A percentile compares a stretch with the other conserved stretches of the same genome.
phyloP scores from a whole-genome alignment of 164 flowering plant genomes.

The Sextonia rubra region DNA sequence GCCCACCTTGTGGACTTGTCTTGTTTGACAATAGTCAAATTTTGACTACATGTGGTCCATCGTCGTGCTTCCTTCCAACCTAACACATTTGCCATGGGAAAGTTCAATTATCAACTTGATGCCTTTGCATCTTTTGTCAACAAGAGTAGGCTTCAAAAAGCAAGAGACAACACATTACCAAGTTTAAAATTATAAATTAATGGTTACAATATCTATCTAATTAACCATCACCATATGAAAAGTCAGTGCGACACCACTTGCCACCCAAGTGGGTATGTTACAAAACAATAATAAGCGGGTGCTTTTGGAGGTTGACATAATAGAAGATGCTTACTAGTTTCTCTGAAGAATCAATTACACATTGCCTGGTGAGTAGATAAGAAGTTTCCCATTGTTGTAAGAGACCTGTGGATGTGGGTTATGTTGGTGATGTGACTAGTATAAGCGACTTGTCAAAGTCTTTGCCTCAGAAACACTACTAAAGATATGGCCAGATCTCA shows the following conservation, averaged over 20 bases:
- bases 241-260: neutral
- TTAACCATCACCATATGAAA: neutral
- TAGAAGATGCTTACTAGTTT: neutral
- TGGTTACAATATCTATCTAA: neutral
- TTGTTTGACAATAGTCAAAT: neutral
- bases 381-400: neutral
- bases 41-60: neutral
- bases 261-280: neutral
- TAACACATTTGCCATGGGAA: neutral
- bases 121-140: neutral
- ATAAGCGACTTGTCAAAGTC: neutral
- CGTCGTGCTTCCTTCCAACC: neutral
- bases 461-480: no score
- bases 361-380: no score
- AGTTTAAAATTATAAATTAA: no score
- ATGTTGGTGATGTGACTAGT: neutral
- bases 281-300: no score
- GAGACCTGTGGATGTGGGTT: neutral
- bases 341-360: neutral
- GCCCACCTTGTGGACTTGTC: neutral
- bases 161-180: neutral
- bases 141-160: neutral
- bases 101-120: neutral
- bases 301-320: neutral
- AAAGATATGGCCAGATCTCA: no score